Evolutionary conservation across 2,329 filamentous ascomycete genomes (phyloP), one percentile per base, ranked within the genome.

Genomic region (Colletotrichum abscissum): DNA sequence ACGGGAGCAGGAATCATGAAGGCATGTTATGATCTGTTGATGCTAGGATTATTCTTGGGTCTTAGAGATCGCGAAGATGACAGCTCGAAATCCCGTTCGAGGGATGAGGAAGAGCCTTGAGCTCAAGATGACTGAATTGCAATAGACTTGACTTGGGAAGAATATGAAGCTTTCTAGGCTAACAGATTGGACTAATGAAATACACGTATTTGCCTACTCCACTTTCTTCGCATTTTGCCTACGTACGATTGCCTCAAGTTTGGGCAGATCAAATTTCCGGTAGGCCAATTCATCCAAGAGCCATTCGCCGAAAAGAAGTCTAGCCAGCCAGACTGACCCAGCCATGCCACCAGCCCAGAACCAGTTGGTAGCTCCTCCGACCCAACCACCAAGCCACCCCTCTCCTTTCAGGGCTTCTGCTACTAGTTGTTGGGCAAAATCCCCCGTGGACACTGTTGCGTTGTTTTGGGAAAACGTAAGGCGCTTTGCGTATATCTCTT

Each of bases 1-100:
- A 84, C 91, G 0, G 79, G 87, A n/a, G 92, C 92, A 0, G 92
- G 92, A 60, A 79, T 81, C 1, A 79, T 93, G 76, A 94, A 94
- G 80, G 87, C 86, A 0, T 76, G 81, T 5, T 93, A 92, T 78
- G 91, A 92, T 79, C 74, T 92, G 28, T 86, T 88, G 0, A 84
- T 92, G 77, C 78, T 92, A 56, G 84, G 84, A 8, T 84, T 86
- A 58, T 90, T 90, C 69, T 76, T 75, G 12, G 76, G 78, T 0
- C 79, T 82, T 30, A 79, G 78, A 63, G 78, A 78, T 73, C 68
- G 76, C 69, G 66, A 79, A 72, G 66, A 38, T 68, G 75, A 67
- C 73, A 71, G 69, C 69, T 74, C 68, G 74, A 72, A 62, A 63
- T 67, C 63, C 3, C 24, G 38, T 33, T 66, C 72, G 3, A 52